A percentile compares a stretch with the other conserved stretches of the same genome.
These are phyloP conservation scores for Conringia planisiliqua DNA, from an alignment of 345 rosid genomes.

Conservation along the genomic window DNA sequence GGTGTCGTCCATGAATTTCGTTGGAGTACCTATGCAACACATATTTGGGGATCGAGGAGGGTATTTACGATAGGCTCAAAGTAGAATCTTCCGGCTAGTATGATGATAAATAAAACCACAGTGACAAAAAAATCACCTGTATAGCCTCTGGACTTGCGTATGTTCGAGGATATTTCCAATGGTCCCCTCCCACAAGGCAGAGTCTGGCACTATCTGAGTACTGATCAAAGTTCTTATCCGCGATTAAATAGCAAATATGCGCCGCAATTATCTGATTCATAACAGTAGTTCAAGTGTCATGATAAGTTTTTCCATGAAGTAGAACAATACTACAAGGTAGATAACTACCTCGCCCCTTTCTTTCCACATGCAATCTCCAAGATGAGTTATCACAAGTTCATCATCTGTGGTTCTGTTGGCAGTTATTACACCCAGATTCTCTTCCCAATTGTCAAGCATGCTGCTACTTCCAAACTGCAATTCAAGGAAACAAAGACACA, in stretches of 20 bases:
- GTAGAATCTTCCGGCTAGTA: conserved; percentile 1
- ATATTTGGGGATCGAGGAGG: background rate
- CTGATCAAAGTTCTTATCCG: conserved; percentile 65
- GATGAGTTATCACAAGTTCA: conserved; percentile 90
- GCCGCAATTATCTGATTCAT: conserved; percentile 57
- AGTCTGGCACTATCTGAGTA: conserved; percentile 71
- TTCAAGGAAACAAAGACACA: conserved; percentile 9
- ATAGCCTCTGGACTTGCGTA: conserved; percentile 71
- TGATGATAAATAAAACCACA: background rate
- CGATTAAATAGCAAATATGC: conserved; percentile 70
- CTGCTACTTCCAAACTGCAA: conserved; percentile 58
- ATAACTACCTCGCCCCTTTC: conserved; percentile 84
- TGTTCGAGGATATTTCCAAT: conserved; percentile 71
- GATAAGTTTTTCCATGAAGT: conserved; percentile 4
- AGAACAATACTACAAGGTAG: conserved; percentile 7
- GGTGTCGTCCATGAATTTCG: background rate
- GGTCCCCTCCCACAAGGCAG: conserved; percentile 77
- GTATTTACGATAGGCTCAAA: background rate
- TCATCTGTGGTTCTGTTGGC: conserved; percentile 97
- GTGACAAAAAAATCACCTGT: conserved; percentile 43
- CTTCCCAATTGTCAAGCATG: conserved; percentile 99
- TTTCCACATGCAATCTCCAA: conserved; percentile 98
- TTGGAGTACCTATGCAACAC: background rate
- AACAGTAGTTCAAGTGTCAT: conserved; percentile 26
- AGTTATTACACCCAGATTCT: conserved; percentile 91